Evolutionary conservation across 495 filamentous ascomycete genomes (phyloP), one percentile per base, ranked within the genome.

Genomic region (Penicillium bovifimosum): DNA sequence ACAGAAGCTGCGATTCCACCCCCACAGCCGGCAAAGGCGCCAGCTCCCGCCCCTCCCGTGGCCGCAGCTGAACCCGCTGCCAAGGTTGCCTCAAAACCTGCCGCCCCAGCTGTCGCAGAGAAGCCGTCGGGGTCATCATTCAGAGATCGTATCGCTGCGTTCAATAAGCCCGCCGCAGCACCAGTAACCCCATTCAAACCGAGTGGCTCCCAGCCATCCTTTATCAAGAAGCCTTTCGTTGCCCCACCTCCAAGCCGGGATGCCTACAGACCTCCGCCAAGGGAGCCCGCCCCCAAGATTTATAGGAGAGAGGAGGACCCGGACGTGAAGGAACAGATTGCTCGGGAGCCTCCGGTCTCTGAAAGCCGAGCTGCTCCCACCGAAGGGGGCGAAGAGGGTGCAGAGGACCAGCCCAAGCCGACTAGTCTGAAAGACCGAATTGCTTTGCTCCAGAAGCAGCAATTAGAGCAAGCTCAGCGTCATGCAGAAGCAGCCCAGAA

Each of bases 171-270:
- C 17, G 82, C 91, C 18, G 87, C 89, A 5, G 80, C 92, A 6
- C 93, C 93, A 9, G 70, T 93, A 50, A 81, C 90, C 4, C 93
- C 95, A 2, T 90, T 90, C 68, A 95, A 96, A 60, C 89, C 90
- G 10, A 76, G 80, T 54, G 80, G 80, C 47, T 64, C 76, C 39
- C 74, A 81, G 24, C 76, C 80, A 39, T 78, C 80, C 52, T 97
- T 97, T 58, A 83, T 97, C 66, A 96, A 95, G 77, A 97, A 97
- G 69, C 90, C 93, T n/a, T 98, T 96, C 60, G 93, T 98, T 52
- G 86, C 93, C 1, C 90, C 95, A 28, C 93, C 93, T 46, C 93
- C 93, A 6, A 95, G 90, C 67, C 87, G 91, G 56, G 86, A 96
- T 76, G 86, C 95, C 2, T 98, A 90, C 60, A 80, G 97, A 1